Evolutionary conservation across 495 filamentous ascomycete genomes (phyloP), one percentile per base, ranked within the genome.

Genomic region (Rhizodiscina lignyota): DNA sequence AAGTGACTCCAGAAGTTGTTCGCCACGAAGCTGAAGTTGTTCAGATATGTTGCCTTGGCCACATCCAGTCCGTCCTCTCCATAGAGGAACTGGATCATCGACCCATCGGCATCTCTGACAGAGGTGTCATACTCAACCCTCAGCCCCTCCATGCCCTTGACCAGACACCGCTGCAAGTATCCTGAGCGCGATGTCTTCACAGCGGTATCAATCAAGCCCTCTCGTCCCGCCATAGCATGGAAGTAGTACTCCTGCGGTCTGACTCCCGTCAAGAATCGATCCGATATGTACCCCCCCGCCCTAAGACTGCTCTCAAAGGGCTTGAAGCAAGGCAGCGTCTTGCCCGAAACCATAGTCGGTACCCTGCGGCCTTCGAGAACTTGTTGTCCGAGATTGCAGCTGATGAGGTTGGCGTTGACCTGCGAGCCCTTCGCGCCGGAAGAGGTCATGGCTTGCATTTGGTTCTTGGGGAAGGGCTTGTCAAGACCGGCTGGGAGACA

Each of bases 241-340:
- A 99, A 99, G 59, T 83, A 99, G 56, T 91, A 96, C 54, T 96
- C 91, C 53, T 99, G 91, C 18, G 91, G 91, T 38, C 87, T 75
- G 38, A 99, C 81, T 36, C 91, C 91, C 12, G 91, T 96, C 69
- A 99, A 82, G 70, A 96, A 99, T 52, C 91, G 85, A 54, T 92
- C 77, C 21, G 77, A 77, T 35, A 99, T 77, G 53, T 94, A 99
- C 20, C 91, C 91, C 43, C 89, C 91, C 21, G 91, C 89, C 48
- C 89, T 67, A 3, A 92, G 70, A 42, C 80, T 73, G 2, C 84
- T 84, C 36, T 96, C 91, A 45, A 74, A 94, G 4, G 89, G 82
- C 44, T 71, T 77, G 63, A 94, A 99, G 48, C 83, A 94, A 3
- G 91, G 91, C 39, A 99, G 50, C 4, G 91, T 86, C 62, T 94